Evolutionary conservation across 2,329 filamentous ascomycete species (phyloP).

Genomic region (Fusarium falciforme): DNA sequence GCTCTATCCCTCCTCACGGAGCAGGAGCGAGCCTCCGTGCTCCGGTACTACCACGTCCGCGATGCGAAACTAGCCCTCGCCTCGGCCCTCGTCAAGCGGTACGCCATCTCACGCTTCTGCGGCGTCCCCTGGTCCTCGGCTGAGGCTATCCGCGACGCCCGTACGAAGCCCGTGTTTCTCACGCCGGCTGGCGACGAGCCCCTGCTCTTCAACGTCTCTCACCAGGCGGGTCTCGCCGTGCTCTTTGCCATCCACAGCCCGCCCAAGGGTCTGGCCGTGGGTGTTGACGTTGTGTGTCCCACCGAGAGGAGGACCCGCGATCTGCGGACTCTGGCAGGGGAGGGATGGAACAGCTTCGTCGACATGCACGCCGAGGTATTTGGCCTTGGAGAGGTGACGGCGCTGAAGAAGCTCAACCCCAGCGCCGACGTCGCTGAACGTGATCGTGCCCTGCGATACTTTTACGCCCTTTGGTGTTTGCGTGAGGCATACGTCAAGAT

Average conservation of each 20-base stretch:
- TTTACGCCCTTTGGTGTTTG: constrained; percentile 83
- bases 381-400: constrained; percentile 67
- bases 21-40: constrained; percentile 67
- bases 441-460: constrained; percentile 73
- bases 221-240: constrained; percentile 80
- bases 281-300: constrained; percentile 81
- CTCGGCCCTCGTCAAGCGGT: constrained; percentile 79
- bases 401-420: constrained; percentile 64
- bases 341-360: constrained; percentile 75
- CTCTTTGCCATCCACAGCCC: constrained; percentile 65
- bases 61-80: constrained; percentile 81
- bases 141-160: constrained; percentile 65
- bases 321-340: constrained; percentile 63
- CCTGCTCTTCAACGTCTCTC: constrained; percentile 79
- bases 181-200: constrained; percentile 61
- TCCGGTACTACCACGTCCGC: constrained; percentile 72
- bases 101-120: constrained; percentile 70
- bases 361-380: constrained; percentile 80
- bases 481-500: constrained; percentile 88
- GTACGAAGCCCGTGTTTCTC: constrained; percentile 65
- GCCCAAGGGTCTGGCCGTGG: constrained; percentile 62
- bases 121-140: constrained; percentile 71
- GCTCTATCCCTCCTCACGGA: constrained; percentile 64
- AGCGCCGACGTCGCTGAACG: constrained; percentile 38
- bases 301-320: constrained; percentile 75